A percentile compares a stretch with the other conserved stretches of the same genome.
phyloP scores from a whole-genome alignment of 768 basidiomycete species.

The Suillus variegatus region DNA sequence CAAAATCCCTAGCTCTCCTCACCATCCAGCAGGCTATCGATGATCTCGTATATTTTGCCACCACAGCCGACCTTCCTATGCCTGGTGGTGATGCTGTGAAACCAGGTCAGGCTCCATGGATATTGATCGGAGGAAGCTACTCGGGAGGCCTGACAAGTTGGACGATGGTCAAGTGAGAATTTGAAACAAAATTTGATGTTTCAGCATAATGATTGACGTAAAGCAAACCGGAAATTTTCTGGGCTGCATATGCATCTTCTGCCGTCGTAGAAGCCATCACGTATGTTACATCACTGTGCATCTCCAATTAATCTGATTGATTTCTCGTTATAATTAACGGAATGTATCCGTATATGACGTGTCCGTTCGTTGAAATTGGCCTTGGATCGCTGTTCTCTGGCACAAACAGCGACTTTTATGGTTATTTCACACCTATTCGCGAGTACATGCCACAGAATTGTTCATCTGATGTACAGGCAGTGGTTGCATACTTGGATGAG shows the following conservation, averaged over 20 bases:
- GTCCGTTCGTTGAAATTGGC: background rate
- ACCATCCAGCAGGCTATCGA: slow-evolving; percentile 77
- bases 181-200: background rate
- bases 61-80: slow-evolving; percentile 67
- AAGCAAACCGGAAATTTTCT: slow-evolving; percentile 41
- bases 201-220: slow-evolving; percentile 11
- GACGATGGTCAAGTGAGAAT: slow-evolving; percentile 66
- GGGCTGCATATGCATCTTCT: slow-evolving; percentile 47
- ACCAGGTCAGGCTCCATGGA: slow-evolving; percentile 49
- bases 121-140: slow-evolving; percentile 46
- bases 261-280: slow-evolving; percentile 47
- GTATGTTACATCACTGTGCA: slow-evolving; percentile 26
- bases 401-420: slow-evolving; percentile 24
- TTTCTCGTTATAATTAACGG: background rate
- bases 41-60: slow-evolving; percentile 71
- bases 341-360: background rate
- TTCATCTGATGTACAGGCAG: slow-evolving; percentile 68
- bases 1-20: slow-evolving; percentile 56
- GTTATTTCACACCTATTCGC: slow-evolving; percentile 72
- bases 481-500: slow-evolving; percentile 60
- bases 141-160: slow-evolving; percentile 55
- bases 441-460: slow-evolving; percentile 72
- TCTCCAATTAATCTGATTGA: background rate
- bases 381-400: background rate
- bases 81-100: slow-evolving; percentile 61